Base-by-base conservation (phyloP, 2,329 filamentous ascomycete species). In the Colletotrichum sojae region DNA sequence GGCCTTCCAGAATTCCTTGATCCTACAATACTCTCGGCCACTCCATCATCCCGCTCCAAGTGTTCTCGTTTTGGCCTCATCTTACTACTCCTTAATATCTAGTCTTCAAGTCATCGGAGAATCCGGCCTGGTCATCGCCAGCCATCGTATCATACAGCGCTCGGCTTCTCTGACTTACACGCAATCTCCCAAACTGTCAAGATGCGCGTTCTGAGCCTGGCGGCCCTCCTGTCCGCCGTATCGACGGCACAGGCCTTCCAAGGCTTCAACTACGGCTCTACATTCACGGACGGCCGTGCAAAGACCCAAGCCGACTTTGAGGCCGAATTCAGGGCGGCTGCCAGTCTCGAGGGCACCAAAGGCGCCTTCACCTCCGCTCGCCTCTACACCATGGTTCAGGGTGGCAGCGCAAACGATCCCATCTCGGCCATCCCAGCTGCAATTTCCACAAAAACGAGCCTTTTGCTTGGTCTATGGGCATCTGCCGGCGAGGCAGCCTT, bases 391-490 rank as follows among this genome's bases (percentile, higher is more conserved):
- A 93, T 89, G 86, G 85, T 92, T 56, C 92, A 94, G 86, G 87
- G 81, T 27, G 90, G 89, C 72, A 91, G 91, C 6, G 80, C 86
- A 72, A 90, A 86, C 80, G 85, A 85, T 36, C 86, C 89, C 74
- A 94, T 92, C 76, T 84, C 87, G 48, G 93, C 92, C 72, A 94
- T 97, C 71, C 92, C 91, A 49, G 94, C 94, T 51, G 94, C 94
- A 75, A 94, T 97, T 80, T 88, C 86, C 73, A 93, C 93, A 75
- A 88, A 94, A 74, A 97, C 93, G 2, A 86, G 87, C 51, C 87
- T 98, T 27, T 87, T 98, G 12, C 89, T 97, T 13, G 94, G 94
- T 73, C 83, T 98, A 58, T 97, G 94, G 94, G 89, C 90, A 10
- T 95, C 93, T 0, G 92, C 85, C 48, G 91, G 90, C 57, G 83